Percentiles rank a stretch among this genome's conserved stretches.
Evolutionary conservation across 2,329 filamentous ascomycete species (phyloP).

Genomic region (Westerdykella ornata): DNA sequence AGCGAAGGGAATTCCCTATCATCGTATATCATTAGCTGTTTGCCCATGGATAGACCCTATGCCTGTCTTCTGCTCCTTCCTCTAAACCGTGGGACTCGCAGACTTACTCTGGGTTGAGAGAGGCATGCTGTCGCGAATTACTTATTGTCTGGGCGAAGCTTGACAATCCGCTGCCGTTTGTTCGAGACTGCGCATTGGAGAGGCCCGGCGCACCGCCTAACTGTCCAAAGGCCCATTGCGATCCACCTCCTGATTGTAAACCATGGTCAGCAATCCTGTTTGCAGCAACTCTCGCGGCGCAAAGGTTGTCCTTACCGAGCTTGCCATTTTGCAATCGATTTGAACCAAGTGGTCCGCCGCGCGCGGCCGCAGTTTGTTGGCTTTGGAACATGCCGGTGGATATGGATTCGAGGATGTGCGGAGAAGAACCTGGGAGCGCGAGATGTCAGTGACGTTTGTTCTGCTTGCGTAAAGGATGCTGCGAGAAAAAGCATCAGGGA

Average conservation of each 20-base stretch:
- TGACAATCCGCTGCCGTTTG: conserved; percentile 44
- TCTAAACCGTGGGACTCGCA: conserved; percentile 3
- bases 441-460: neutral
- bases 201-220: conserved; percentile 49
- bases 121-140: conserved; percentile 48
- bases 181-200: conserved; percentile 46
- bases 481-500: no score
- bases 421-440: no score
- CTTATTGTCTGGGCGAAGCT: conserved; percentile 53
- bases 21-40: conserved; percentile 18
- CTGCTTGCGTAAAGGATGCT: neutral
- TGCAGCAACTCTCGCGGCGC: neutral
- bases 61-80: conserved; percentile 8
- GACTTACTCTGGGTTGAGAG: conserved; percentile 53
- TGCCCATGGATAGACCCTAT: neutral
- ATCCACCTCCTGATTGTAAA: conserved; percentile 43
- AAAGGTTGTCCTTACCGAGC: conserved; percentile 40
- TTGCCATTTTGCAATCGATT: conserved; percentile 50
- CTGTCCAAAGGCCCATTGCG: conserved; percentile 53
- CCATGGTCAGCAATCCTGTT: conserved; percentile 14
- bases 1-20: conserved; percentile 57
- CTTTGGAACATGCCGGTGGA: conserved; percentile 48
- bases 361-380: conserved; percentile 45
- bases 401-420: conserved; percentile 47
- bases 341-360: conserved; percentile 44